Evolutionary conservation across 2,329 filamentous ascomycete species (phyloP).

Genomic region (Hypoxylon rubiginosum): DNA sequence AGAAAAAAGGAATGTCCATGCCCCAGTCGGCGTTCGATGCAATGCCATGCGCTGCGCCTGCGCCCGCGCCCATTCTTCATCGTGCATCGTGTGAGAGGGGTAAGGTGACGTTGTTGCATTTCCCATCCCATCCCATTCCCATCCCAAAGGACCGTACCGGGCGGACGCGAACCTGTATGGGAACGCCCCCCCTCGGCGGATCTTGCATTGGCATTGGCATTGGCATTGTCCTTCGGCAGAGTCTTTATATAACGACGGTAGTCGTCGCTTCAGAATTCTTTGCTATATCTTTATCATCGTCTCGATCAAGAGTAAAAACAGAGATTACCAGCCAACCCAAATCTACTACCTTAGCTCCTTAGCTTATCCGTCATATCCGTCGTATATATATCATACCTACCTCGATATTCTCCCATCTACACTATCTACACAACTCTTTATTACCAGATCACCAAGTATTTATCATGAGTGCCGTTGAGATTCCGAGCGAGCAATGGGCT

Average conservation of each 20-base stretch:
- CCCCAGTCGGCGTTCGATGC: neutral
- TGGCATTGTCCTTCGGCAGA: too few species aligned
- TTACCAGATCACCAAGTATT: constrained; percentile 7
- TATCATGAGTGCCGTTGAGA: constrained; percentile 61
- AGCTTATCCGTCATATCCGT: constrained; percentile 12
- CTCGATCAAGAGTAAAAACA: constrained; percentile 14
- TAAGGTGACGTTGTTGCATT: constrained; percentile 42
- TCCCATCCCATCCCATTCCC: constrained; percentile 3
- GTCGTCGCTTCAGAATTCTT: constrained; percentile 16
- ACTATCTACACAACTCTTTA: neutral
- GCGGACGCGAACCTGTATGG: constrained; percentile 30
- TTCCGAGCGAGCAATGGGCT: constrained; percentile 91
- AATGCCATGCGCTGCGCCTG: constrained; percentile 17
- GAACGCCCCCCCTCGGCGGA: constrained; percentile 3
- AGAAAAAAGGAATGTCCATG: neutral
- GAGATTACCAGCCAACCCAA: constrained; percentile 1
- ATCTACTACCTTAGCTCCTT: constrained; percentile 1
- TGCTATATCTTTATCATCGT: constrained; percentile 14
- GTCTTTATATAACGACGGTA: constrained; percentile 25
- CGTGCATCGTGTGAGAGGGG: constrained; percentile 40
- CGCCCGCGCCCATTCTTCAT: constrained; percentile 19
- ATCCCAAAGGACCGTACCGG: constrained; percentile 22
- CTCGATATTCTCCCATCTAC: neutral
- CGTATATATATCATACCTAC: neutral
- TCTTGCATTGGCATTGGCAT: neutral